Evolutionary conservation across 2,329 filamentous ascomycete genomes (phyloP).

Genomic region (Chrysosporium keratinophilum): DNA sequence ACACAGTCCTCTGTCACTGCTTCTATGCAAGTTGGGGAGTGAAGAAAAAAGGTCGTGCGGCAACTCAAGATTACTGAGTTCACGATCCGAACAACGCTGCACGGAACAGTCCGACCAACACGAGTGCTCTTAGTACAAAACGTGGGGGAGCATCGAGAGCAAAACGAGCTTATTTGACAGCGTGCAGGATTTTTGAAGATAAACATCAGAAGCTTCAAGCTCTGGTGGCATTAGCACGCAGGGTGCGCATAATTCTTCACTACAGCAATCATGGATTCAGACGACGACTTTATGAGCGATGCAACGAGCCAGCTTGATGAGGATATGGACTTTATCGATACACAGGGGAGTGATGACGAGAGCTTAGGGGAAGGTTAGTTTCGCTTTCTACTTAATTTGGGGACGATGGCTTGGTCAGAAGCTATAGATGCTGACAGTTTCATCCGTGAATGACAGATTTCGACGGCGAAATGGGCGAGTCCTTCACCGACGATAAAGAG

Average conservation of each 20-base stretch:
- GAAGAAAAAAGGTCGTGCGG: neutral
- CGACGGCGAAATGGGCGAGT: slow-evolving; percentile 48
- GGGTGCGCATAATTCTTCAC: slow-evolving; percentile 18
- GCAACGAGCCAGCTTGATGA: slow-evolving; percentile 55
- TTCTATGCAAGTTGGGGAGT: too few relatives aligned
- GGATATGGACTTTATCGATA: slow-evolving; percentile 50
- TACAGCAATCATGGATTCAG: slow-evolving; percentile 70
- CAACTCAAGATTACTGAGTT: neutral
- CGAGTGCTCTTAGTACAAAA: too few relatives aligned
- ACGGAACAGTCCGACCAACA: too few relatives aligned
- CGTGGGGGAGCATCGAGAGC: too few relatives aligned
- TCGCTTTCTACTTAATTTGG: neutral
- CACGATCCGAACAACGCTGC: neutral
- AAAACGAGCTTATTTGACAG: too few relatives aligned
- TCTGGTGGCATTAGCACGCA: neutral
- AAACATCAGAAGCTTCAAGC: neutral
- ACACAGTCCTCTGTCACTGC: neutral
- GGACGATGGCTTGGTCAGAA: too few relatives aligned
- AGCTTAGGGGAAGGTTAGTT: slow-evolving; percentile 35
- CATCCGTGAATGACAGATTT: slow-evolving; percentile 37
- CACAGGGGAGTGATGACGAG: slow-evolving; percentile 63
- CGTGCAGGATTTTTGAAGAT: too few relatives aligned
- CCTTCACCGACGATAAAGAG: slow-evolving; percentile 59
- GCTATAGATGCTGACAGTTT: neutral
- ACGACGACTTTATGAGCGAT: slow-evolving; percentile 84